These are phyloP conservation scores for Euptelea pleiosperma DNA, from an alignment of 164 flowering plant genomes.

Conservation along the genomic window DNA sequence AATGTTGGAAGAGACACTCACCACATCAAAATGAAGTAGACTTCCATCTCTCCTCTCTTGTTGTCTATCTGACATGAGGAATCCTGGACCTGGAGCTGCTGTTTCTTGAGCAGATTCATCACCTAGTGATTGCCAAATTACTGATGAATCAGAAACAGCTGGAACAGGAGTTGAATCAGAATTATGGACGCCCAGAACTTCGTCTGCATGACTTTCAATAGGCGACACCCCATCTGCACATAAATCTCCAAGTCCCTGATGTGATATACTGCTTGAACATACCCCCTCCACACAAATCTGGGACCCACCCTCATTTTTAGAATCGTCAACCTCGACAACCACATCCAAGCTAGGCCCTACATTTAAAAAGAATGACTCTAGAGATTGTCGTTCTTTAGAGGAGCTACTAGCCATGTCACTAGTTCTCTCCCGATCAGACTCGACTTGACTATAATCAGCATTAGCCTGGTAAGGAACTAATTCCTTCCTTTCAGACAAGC, in stretches of 20 bases:
- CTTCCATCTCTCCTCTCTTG: slow-evolving; percentile 36
- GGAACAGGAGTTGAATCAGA: slow-evolving; percentile 28
- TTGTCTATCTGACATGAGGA: slow-evolving; percentile 40
- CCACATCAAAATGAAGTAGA: slow-evolving; percentile 56
- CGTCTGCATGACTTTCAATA: slow-evolving; percentile 31
- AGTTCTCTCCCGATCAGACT: slow-evolving; percentile 26
- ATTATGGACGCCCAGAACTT: slow-evolving; percentile 13
- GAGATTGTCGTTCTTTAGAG: slow-evolving; percentile 30
- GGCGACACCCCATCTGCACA: slow-evolving; percentile 21
- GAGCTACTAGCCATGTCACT: slow-evolving; percentile 38
- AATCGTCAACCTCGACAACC: slow-evolving; percentile 24
- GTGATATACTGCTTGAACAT: slow-evolving; percentile 28
- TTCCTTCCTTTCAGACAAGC: slow-evolving; percentile 38
- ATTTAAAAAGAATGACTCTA: slow-evolving; percentile 28
- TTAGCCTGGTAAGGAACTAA: slow-evolving; percentile 29
- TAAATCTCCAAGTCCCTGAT: slow-evolving; percentile 21
- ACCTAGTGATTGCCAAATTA: slow-evolving; percentile 21
- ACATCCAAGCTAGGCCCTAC: slow-evolving; percentile 22
- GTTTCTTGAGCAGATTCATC: slow-evolving; percentile 35
- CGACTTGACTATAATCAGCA: slow-evolving; percentile 20
- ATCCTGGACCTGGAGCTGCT: slow-evolving; percentile 40
- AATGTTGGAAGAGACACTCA: slow-evolving; percentile 52
- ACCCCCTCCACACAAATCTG: slow-evolving; percentile 18
- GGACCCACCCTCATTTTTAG: slow-evolving; percentile 19
- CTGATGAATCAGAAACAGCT: slow-evolving; percentile 28